A percentile compares a stretch with the other conserved stretches of the same genome.
phyloP scores from a whole-genome alignment of 179 eudicot genomes.

The Nepenthes alata region DNA sequence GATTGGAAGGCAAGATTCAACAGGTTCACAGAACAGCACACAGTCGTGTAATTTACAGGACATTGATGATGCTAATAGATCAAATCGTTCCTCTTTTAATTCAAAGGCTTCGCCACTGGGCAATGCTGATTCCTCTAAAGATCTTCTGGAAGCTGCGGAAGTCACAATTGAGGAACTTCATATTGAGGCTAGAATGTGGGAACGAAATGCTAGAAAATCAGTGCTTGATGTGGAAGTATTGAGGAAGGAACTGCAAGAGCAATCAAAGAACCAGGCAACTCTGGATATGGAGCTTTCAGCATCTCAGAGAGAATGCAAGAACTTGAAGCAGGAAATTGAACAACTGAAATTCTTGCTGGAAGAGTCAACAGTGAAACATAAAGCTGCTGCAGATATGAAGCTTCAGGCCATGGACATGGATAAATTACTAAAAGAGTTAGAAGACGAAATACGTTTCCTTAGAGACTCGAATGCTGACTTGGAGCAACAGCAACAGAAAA shows the following conservation, averaged over 20 bases:
- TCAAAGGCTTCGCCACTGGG: constrained; percentile 28
- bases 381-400: constrained; percentile 20
- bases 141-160: constrained; percentile 65
- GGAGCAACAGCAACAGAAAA: constrained; percentile 53
- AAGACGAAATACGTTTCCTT: constrained; percentile 52
- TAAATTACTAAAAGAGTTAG: constrained; percentile 46
- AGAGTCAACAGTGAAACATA: constrained; percentile 22
- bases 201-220: constrained; percentile 62
- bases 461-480: constrained; percentile 47
- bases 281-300: constrained; percentile 65
- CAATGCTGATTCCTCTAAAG: constrained; percentile 42
- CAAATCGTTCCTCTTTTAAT: constrained; percentile 28
- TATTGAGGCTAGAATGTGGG: constrained; percentile 76
- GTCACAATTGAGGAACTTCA: constrained; percentile 57
- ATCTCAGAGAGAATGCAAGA: constrained; percentile 32
- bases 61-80: constrained; percentile 25
- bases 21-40: constrained; percentile 26
- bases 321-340: constrained; percentile 50
- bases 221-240: constrained; percentile 46
- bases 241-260: constrained; percentile 40
- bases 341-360: constrained; percentile 35
- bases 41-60: constrained; percentile 16
- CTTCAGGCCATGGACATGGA: constrained; percentile 27
- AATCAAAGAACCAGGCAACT: constrained; percentile 42
- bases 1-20: constrained; percentile 28